Base-by-base conservation (phyloP, 2,329 filamentous ascomycete species). In the Tolypocladium sp. region DNA sequence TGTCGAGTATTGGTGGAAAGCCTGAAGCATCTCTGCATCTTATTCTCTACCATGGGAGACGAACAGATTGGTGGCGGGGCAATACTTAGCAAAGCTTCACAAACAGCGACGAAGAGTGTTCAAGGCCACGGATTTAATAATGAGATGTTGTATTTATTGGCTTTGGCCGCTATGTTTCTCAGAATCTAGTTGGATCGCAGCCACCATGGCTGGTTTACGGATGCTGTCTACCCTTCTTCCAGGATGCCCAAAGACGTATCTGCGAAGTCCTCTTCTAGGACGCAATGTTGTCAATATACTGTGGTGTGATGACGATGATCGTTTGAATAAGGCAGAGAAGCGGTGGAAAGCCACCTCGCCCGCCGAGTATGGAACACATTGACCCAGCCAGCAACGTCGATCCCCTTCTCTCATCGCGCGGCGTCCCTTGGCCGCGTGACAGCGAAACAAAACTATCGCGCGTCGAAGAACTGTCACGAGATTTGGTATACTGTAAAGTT, bases 401-500 rank as follows among this genome's bases (percentile, higher is more conserved):
- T 52, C 8, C 20, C 49, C 30, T 35, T 20, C 20, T 35, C 49
- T 35, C 17, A 22, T 13, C 27, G 15, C 7, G 27, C 15, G 27
- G 15, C 8, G 46, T 46, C 17, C 30, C 17, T 13, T 33, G 3
- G 13, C 13, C 13, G 44, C 25, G 5, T 13, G n/a, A 25, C 20
- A 13, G 15, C 10, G 41, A 46, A 15, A n/a, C 30, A 55, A 49
- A 61, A 51, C 46, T 40, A 54, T 54, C 40, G 38, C 27, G 38
- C 5, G 41, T 33, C 38, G n/a, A 25, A 42, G 54, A 37, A 57
- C 55, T 55, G 30, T 65, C 46, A 65, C 7, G 59, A 53, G 20
- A 74, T 65, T 54, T 74, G 73, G 59, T 73, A 72, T 27, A 74
- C 61, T 1, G 66, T 71, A 55, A 75, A 75, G 44, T 68, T 70